Base-by-base conservation (phyloP, 1,139 yeast genomes). In the Taphrina sp. region DNA sequence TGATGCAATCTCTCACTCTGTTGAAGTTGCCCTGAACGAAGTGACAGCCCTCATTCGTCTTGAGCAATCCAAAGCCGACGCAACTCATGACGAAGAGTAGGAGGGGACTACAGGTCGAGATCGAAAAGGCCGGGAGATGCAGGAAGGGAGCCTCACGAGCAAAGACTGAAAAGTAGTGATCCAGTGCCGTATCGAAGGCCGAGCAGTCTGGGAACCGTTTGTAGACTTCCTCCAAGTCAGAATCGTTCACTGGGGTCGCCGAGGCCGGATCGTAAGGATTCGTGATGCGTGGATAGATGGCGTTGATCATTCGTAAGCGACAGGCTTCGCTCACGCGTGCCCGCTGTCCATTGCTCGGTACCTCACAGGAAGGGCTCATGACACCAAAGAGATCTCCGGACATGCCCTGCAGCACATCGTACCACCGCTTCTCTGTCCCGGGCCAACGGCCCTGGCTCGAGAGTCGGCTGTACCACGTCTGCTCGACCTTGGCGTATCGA, bases 281-380 rank as follows among this genome's bases (percentile, higher is more conserved):
- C 31, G 26, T 31, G 17, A 41, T 38, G 31, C 12, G 17, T 1
- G 54, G 54, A 8, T 29, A 49, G 29, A 49, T 20, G 41, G 54
- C 43, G 20, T 26, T 24, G 31, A 49, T 31, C 46, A 49, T 38
- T n/a, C 54, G 45, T 16, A 49, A 19, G 5, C 54, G 54, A 39
- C 54, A 49, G 20, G 45, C 54, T 22, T 49, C 54, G n/a, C 41
- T 31, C 28, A 49, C 54, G 23, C 46, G 46, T 8, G 54, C 28
- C 10, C 46, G 38, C 16, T 17, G 17, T 24, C 54, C 46, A 26
- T 33, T 26, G 17, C 23, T 19, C 16, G 54, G 36, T 17, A 29
- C 7, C 23, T 26, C 33, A 33, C 54, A 49, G 16, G 46, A 23
- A n/a, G 46, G 46, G 2, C 29, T 28, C 7, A 20, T 36, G 7